Conservation (phyloP, 2,329 filamentous ascomycete genomes). For the Epichloe baconii region DNA sequence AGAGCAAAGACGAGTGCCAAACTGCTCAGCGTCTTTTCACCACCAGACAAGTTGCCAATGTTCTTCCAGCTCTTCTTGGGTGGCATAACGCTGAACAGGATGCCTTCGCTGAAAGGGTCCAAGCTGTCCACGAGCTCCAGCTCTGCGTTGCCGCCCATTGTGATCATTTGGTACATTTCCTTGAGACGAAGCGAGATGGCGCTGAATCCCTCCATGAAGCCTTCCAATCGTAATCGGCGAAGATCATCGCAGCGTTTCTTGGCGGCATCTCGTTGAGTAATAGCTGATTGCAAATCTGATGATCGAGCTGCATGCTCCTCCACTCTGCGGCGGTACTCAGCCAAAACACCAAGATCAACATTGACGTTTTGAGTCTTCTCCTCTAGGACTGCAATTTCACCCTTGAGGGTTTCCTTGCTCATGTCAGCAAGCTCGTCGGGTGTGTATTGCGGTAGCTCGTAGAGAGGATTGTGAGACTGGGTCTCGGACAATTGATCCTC, state of each 20-base stretch:
- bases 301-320: slow-evolving; percentile 71
- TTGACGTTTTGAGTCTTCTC: slow-evolving; percentile 69
- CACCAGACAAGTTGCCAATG: slow-evolving; percentile 87
- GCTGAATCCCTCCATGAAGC: slow-evolving; percentile 97
- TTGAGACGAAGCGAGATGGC: slow-evolving; percentile 89
- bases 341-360: slow-evolving; percentile 78
- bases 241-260: slow-evolving; percentile 92
- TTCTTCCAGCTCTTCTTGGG: slow-evolving; percentile 99
- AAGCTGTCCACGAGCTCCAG: slow-evolving; percentile 91
- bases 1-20: slow-evolving; percentile 94
- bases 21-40: slow-evolving; percentile 91
- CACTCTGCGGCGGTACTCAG: slow-evolving; percentile 76
- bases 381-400: slow-evolving; percentile 48
- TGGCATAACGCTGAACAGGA: slow-evolving; percentile 96
- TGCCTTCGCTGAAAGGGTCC: slow-evolving; percentile 94
- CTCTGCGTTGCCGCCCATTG: slow-evolving; percentile 97
- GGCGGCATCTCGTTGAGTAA: slow-evolving; percentile 66
- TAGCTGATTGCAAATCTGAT: slow-evolving; percentile 69
- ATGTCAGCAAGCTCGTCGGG: slow-evolving; percentile 55
- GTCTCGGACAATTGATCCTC: slow-evolving; percentile 15
- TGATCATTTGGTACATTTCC: slow-evolving; percentile 99
- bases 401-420: slow-evolving; percentile 47
- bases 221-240: slow-evolving; percentile 76
- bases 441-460: slow-evolving; percentile 66
- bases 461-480: slow-evolving; percentile 22